Evolutionary conservation across 805 yeast genomes (phyloP), one percentile per base, ranked within the genome.

Genomic region (Saturnispora serradocipensis): DNA sequence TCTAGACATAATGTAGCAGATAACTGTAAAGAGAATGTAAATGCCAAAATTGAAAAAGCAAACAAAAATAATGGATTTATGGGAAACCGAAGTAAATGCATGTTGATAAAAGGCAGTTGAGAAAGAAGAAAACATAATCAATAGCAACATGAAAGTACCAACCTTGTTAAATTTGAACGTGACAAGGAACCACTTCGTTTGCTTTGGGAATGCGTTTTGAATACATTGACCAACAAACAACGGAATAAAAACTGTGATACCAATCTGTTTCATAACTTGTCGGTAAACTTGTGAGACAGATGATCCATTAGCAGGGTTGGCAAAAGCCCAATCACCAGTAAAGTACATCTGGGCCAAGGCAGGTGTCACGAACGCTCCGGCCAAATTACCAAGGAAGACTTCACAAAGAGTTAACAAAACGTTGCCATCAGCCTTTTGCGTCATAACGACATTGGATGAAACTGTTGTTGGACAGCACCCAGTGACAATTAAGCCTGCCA

Each of bases 401-500:
- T 88, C 95, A 64, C 93, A 83, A 6, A 88, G 70, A 18, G 95
- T 83, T 49, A 88, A 68, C 16, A 61, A 54, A 57, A 80, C 90
- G 66, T 88, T 87, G 8, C 96, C 97, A 57, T 84, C 81, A 0
- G 97, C 96, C 53, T 77, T 77, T 49, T 81, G 76, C 5, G 97
- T 89, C 96, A 89, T 89, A 28, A 89, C 90, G 28, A 89, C 96
- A 63, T 89, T 89, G 2, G 96, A 88, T 0, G 90, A 80, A 18
- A 89, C 95, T 0, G 97, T 89, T 8, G 97, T 89, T 28, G 97
- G 97, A 65, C 95, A 86, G 11, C 91, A 78, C 30, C 87, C 86
- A 2, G 96, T 86, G 45, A 88, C 84, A 18, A 89, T 78, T 53
- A 89, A 67, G 0, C 97, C 97, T 13, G 85, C 85, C 22, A 89